A percentile compares a stretch with the other conserved stretches of the same genome.
phyloP scores from a whole-genome alignment of 345 rosid genomes.

The Gossypioides kirkii region DNA sequence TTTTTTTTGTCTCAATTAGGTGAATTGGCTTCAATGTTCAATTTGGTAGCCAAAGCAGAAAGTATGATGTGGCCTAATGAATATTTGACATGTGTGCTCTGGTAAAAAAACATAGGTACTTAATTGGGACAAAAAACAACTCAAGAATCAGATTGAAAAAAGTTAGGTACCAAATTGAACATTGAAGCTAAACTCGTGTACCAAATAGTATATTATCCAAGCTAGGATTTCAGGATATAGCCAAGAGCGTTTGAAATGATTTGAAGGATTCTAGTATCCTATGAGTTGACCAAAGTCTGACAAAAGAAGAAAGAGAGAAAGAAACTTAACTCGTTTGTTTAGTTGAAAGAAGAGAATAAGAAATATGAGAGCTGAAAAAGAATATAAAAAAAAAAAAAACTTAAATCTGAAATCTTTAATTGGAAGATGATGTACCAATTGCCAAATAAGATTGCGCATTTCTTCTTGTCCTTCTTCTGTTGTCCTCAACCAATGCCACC shows the following conservation, averaged over 20 bases:
- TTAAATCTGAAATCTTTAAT: slow-evolving; percentile 10
- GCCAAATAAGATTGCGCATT: slow-evolving; percentile 78
- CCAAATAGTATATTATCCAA: too few species aligned
- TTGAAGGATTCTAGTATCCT: not conserved
- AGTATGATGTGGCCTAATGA: too few species aligned
- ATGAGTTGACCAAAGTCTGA: not conserved
- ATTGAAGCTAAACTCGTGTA: too few species aligned
- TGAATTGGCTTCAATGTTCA: too few species aligned
- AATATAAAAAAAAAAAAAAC: not conserved
- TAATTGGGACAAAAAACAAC: too few species aligned
- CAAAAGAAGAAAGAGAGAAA: not conserved
- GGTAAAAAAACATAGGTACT: too few species aligned
- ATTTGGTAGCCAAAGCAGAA: too few species aligned
- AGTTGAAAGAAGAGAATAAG: not conserved
- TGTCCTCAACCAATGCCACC: slow-evolving; percentile 97
- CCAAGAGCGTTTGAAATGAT: not conserved
- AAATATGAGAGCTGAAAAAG: not conserved
- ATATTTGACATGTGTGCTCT: too few species aligned
- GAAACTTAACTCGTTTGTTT: not conserved
- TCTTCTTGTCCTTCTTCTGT: slow-evolving; percentile 79
- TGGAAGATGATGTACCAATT: slow-evolving; percentile 48
- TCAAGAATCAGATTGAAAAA: too few species aligned
- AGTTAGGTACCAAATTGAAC: too few species aligned
- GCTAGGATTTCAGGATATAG: not conserved
- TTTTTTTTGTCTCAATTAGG: too few species aligned